Evolutionary conservation across 768 basidiomycete species (phyloP).

Genomic region (Imleria badia): DNA sequence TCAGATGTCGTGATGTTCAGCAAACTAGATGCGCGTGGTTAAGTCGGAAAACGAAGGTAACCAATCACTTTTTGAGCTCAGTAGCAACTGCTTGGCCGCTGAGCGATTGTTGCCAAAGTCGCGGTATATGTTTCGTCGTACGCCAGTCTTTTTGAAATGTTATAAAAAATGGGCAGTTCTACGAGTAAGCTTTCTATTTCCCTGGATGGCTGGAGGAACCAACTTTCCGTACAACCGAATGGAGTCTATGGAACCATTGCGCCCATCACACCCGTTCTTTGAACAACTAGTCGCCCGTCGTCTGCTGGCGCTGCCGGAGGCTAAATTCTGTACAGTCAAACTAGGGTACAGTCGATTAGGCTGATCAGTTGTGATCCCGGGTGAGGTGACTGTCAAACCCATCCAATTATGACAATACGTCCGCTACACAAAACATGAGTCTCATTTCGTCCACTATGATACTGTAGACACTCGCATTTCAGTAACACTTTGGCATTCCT

Average conservation of each 20-base stretch:
- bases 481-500: neutral
- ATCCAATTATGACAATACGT: neutral
- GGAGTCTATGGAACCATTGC: neutral
- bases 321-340: neutral
- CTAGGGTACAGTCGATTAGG: too few relatives aligned
- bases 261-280: neutral
- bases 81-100: neutral
- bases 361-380: too few relatives aligned
- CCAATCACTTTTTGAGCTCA: neutral
- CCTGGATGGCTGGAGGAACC: neutral
- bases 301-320: neutral
- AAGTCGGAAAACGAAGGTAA: neutral
- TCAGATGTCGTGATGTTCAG: too few relatives aligned
- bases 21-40: neutral
- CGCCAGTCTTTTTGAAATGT: neutral
- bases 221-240: constrained; percentile 11
- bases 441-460: too few relatives aligned
- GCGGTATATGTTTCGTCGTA: neutral
- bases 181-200: neutral
- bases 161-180: neutral
- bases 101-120: constrained; percentile 8
- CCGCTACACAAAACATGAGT: neutral
- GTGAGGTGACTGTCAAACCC: too few relatives aligned
- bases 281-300: neutral
- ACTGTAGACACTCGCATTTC: neutral